Evolutionary conservation across 2,329 filamentous ascomycete species (phyloP), one percentile per base, ranked within the genome.

Genomic region (Corinectria fuckeliana): DNA sequence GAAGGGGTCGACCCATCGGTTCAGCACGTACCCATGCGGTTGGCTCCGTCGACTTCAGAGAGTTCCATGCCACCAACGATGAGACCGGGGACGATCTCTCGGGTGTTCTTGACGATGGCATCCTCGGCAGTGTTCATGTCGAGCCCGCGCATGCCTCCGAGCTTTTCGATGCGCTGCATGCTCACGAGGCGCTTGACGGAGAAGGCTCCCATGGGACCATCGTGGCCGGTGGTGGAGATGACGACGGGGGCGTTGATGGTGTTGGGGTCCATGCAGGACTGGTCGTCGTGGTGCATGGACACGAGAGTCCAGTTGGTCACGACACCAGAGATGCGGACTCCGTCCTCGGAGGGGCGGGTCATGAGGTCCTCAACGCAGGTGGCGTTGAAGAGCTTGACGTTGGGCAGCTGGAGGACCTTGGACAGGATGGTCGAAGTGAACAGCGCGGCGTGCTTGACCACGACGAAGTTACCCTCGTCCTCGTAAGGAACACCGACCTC

Each of bases 251-350:
- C 92, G 74, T 96, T 97, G 85, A 97, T 96, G 71, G 93, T 97
- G 86, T 95, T 96, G 68, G 93, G 93, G 76, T 97, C 93, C 93
- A 97, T 96, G 89, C 93, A 97, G 62, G 87, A 91, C 81, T 96
- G 92, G 75, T 94, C 91, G 74, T 93, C 90, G 77, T 93, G 91
- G 77, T 93, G 90, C 83, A 94, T 91, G 41, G 89, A 87, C 48
- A 97, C 93, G 23, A 97, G 85, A 1, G 93, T 97, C 93, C 93
- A 97, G 85, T 97, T 97, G 71, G 92, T 96, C 55, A 97, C 93
- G 1, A 97, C 93, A 70, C 93, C 93, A 8, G 92, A 91, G 66
- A 97, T 88, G 63, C 91, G 88, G 41, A 96, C 78, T 9, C 72
- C 75, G 13, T 81, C 78, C 2, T 78, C 78, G 2, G 77, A 79